phyloP scores from a whole-genome alignment of 1,284 basidiomycete genomes.

The Entoloma clypeatum region DNA sequence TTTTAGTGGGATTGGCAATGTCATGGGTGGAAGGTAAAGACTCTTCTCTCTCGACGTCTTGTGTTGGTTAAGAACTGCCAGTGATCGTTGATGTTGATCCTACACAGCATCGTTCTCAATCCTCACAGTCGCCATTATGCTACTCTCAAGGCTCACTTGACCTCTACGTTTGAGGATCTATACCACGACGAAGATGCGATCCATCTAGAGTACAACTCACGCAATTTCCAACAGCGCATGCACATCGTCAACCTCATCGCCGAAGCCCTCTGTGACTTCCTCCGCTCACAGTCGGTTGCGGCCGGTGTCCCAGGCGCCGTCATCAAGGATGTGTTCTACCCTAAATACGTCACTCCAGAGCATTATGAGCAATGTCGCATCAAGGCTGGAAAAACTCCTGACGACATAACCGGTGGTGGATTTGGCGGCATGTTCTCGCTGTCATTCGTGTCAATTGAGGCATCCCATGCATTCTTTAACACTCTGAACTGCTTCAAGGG shows the following conservation, averaged over 20 bases:
- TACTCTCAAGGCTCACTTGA: constrained; percentile 59
- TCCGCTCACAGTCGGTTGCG: constrained; percentile 58
- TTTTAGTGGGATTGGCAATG: constrained; percentile 93
- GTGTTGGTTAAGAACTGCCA: too few relatives aligned
- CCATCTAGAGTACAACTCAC: constrained; percentile 97
- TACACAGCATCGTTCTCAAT: constrained; percentile 77
- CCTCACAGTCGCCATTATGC: constrained; percentile 70
- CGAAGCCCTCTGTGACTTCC: constrained; percentile 75
- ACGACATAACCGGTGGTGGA: constrained; percentile 66
- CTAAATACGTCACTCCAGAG: constrained; percentile 73
- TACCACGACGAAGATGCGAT: constrained; percentile 94
- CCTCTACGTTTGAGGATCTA: constrained; percentile 75
- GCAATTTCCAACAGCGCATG: constrained; percentile 82
- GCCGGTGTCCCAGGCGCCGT: constrained; percentile 36
- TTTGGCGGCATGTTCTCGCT: constrained; percentile 93
- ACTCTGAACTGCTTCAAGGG: constrained; percentile 83
- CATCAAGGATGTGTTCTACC: constrained; percentile 90
- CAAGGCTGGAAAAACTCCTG: constrained; percentile 28
- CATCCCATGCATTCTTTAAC: constrained; percentile 87
- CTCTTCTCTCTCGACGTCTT: too few relatives aligned
- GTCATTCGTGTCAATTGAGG: constrained; percentile 71
- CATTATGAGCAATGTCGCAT: constrained; percentile 73
- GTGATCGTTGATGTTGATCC: constrained; percentile 4
- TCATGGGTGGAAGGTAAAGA: constrained; percentile 93
- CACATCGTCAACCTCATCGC: constrained; percentile 81